These are phyloP conservation scores for Filobasidium floriforme DNA, from an alignment of 768 basidiomycete genomes.

Conservation along the genomic window DNA sequence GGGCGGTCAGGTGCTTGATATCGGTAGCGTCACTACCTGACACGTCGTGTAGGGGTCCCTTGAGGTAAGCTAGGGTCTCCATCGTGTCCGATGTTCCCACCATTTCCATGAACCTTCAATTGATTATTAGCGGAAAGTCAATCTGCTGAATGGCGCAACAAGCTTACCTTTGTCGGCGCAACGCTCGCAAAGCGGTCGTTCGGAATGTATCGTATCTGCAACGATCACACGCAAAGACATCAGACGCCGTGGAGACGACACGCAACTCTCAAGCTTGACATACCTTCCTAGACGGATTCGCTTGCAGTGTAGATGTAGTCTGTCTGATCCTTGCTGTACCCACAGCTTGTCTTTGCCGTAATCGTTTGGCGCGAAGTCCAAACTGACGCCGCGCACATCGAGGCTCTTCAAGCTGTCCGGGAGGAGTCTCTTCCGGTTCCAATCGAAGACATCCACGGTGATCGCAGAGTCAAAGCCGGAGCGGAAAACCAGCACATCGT, in stretches of 20 bases:
- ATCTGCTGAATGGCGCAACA: too few species aligned
- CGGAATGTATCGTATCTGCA: not conserved
- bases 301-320: not conserved
- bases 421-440: not conserved
- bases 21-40: not conserved
- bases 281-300: not conserved
- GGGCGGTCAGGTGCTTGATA: not conserved
- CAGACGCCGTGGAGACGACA: not conserved
- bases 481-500: not conserved
- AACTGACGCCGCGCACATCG: not conserved
- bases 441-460: not conserved
- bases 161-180: not conserved
- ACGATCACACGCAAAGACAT: not conserved
- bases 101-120: slow-evolving; percentile 12
- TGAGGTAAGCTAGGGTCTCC: slow-evolving; percentile 3
- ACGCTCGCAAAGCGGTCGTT: too few species aligned
- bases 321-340: not conserved
- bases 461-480: not conserved
- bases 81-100: not conserved
- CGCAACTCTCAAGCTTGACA: not conserved
- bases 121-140: too few species aligned
- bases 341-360: not conserved
- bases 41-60: slow-evolving; percentile 12
- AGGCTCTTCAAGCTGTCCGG: not conserved
- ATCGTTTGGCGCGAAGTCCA: not conserved